phyloP scores from a whole-genome alignment of 768 basidiomycete genomes.

The Lactarius psammicola region DNA sequence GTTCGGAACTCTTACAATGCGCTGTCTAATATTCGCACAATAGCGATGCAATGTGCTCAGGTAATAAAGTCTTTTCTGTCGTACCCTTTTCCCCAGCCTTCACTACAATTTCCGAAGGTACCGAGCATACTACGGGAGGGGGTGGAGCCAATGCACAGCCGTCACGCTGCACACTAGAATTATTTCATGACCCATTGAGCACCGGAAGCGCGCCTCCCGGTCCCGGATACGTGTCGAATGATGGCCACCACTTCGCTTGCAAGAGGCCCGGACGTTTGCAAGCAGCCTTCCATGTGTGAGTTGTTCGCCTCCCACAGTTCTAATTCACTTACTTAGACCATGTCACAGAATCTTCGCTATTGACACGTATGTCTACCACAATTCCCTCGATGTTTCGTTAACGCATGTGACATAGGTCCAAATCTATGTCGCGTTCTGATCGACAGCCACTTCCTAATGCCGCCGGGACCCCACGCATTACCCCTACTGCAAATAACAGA shows the following conservation, averaged over 20 bases:
- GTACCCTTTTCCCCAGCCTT: neutral
- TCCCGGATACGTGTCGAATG: constrained; percentile 50
- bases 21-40: neutral
- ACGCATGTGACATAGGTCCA: constrained; percentile 40
- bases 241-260: constrained; percentile 57
- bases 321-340: neutral
- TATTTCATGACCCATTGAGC: constrained; percentile 46
- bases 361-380: constrained; percentile 39
- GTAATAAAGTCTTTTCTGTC: constrained; percentile 32
- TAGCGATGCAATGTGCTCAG: constrained; percentile 52
- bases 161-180: constrained; percentile 51
- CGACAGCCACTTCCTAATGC: constrained; percentile 45
- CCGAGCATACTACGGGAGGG: constrained; percentile 43
- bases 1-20: constrained; percentile 30
- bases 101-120: constrained; percentile 35
- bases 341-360: constrained; percentile 48
- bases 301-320: constrained; percentile 16
- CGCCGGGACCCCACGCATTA: constrained; percentile 41
- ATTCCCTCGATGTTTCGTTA: neutral
- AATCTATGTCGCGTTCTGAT: constrained; percentile 48
- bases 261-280: constrained; percentile 50
- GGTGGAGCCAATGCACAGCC: constrained; percentile 41
- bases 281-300: constrained; percentile 59
- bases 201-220: constrained; percentile 32
- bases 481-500: constrained; percentile 42